phyloP scores from a whole-genome alignment of 2,329 filamentous ascomycete genomes.

The Fusarium brevicatenulatum region DNA sequence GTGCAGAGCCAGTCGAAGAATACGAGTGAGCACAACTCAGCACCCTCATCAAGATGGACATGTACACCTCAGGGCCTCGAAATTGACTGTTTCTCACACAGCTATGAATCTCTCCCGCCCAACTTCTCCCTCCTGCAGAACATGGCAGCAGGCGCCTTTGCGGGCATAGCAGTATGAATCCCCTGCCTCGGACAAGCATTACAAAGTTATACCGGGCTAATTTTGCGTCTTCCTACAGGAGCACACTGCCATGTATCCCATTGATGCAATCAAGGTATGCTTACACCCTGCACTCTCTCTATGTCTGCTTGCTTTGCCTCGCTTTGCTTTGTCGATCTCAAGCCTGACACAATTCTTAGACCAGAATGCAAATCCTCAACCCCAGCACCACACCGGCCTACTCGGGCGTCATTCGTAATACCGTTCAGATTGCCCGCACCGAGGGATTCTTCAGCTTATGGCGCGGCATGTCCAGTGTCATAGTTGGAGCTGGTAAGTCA shows the following conservation, averaged over 20 bases:
- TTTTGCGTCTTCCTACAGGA: constrained; percentile 67
- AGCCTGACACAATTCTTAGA: constrained; percentile 64
- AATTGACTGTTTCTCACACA: constrained; percentile 44
- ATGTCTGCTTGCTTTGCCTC: background rate
- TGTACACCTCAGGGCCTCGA: background rate
- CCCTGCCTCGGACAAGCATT: background rate
- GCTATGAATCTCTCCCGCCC: constrained; percentile 92
- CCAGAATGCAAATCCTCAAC: constrained; percentile 96
- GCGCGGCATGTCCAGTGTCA: constrained; percentile 96
- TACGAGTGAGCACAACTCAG: constrained; percentile 65
- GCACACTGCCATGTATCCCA: constrained; percentile 98
- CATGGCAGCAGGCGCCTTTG: constrained; percentile 96
- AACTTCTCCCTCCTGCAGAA: constrained; percentile 95
- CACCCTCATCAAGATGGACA: background rate
- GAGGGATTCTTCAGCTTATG: constrained; percentile 93
- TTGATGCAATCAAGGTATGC: constrained; percentile 93
- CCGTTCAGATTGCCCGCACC: constrained; percentile 88
- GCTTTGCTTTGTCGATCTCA: background rate
- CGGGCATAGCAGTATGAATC: constrained; percentile 85
- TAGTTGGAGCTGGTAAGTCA: constrained; percentile 86
- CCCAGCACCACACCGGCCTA: constrained; percentile 84
- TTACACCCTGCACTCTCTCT: background rate
- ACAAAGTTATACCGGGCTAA: constrained; percentile 13
- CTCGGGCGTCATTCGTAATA: constrained; percentile 89
- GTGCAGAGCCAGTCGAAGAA: constrained; percentile 70